Percentiles rank a stretch among this genome's conserved stretches.
Evolutionary conservation across 73 alveolate species (phyloP).

Genomic region (Paramecium caudatum): DNA sequence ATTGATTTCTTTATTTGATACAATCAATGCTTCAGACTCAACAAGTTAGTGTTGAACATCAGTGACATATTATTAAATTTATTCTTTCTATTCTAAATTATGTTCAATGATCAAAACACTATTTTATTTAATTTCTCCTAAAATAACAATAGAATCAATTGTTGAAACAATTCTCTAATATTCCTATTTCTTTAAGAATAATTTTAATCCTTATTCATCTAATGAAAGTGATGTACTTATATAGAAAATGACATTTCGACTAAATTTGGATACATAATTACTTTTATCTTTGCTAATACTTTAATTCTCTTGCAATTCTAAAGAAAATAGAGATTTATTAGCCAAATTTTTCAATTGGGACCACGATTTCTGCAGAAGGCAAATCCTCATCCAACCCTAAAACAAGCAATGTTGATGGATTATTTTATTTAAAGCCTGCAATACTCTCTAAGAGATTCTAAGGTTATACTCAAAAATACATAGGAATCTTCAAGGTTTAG

Average conservation of each 20-base stretch:
- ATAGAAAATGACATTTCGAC: slow-evolving; percentile 52
- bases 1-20: slow-evolving; percentile 24
- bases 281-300: slow-evolving; percentile 21
- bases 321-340: background rate
- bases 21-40: background rate
- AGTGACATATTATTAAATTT: background rate
- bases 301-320: slow-evolving; percentile 5
- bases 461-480: background rate
- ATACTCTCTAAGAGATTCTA: slow-evolving; percentile 18
- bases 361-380: slow-evolving; percentile 45
- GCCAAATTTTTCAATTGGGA: background rate
- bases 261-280: background rate
- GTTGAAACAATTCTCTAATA: background rate
- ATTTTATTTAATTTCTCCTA: background rate
- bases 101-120: background rate
- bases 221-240: background rate
- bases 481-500: slow-evolving; percentile 5
- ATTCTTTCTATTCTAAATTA: background rate
- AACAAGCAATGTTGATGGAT: slow-evolving; percentile 42
- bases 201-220: slow-evolving; percentile 8
- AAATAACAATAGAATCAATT: background rate
- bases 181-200: slow-evolving; percentile 46
- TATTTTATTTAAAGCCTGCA: slow-evolving; percentile 23
- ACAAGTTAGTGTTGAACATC: background rate
- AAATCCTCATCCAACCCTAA: slow-evolving; percentile 14